Conservation (phyloP, 306 rosid species). For the Citrullus colocynthis region DNA sequence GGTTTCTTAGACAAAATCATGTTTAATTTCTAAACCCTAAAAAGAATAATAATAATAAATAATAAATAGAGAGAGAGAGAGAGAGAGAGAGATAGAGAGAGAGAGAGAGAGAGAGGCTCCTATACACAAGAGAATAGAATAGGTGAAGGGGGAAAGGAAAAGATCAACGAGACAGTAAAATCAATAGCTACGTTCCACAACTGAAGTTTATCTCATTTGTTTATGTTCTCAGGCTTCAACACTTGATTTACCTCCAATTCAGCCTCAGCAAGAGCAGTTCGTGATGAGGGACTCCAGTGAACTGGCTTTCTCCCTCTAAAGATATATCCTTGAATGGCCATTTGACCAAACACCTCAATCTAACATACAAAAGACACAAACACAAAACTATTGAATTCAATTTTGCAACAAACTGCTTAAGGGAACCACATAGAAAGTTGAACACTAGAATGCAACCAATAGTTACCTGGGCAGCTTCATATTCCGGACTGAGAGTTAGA, state of each 20-base stretch:
- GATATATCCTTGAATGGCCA: slow-evolving; percentile 84
- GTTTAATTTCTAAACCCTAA: too few relatives aligned
- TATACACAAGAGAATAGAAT: not conserved
- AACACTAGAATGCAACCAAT: slow-evolving; percentile 27
- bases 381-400: not conserved
- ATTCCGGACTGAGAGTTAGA: slow-evolving; percentile 84
- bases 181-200: not conserved
- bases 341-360: slow-evolving; percentile 98
- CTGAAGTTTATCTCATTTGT: slow-evolving; percentile 1
- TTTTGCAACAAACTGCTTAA: slow-evolving; percentile 5
- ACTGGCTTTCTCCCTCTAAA: slow-evolving; percentile 97
- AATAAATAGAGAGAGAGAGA: too few relatives aligned
- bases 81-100: too few relatives aligned
- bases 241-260: slow-evolving; percentile 71
- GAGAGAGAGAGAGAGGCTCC: too few relatives aligned
- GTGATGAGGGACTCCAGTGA: slow-evolving; percentile 99
- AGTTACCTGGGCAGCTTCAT: slow-evolving; percentile 99
- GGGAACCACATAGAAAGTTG: slow-evolving; percentile 5
- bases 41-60: too few relatives aligned
- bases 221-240: not conserved
- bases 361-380: slow-evolving; percentile 9
- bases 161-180: not conserved
- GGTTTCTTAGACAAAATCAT: not conserved
- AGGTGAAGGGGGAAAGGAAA: not conserved
- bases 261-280: slow-evolving; percentile 99